Evolutionary conservation across 306 rosid genomes (phyloP).

Genomic region (Gastrolobium bilobum): DNA sequence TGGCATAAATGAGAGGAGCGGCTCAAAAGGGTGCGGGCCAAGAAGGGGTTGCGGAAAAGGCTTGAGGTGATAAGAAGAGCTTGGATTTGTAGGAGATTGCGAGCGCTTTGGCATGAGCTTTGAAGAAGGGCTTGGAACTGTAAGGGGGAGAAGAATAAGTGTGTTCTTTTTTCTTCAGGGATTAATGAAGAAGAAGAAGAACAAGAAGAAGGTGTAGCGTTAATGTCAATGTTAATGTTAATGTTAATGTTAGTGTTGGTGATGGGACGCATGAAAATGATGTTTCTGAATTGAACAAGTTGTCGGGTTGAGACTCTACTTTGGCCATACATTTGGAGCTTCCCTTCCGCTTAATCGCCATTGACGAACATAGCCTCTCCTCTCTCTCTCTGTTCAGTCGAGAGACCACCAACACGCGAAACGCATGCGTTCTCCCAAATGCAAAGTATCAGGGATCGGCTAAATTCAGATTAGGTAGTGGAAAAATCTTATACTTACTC

Average conservation of each 20-base stretch:
- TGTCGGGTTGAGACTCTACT: slow-evolving; percentile 60
- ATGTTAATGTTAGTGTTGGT: neutral
- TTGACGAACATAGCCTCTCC: slow-evolving; percentile 55
- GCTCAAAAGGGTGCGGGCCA: slow-evolving; percentile 70
- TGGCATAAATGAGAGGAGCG: slow-evolving; percentile 62
- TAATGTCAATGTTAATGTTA: neutral
- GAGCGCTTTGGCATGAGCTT: slow-evolving; percentile 28
- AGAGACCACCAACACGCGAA: neutral
- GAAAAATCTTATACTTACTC: no score
- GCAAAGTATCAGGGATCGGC: neutral
- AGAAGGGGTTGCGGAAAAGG: slow-evolving; percentile 57
- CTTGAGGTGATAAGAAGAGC: slow-evolving; percentile 62
- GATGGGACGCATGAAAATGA: slow-evolving; percentile 43
- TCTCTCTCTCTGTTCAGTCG: neutral
- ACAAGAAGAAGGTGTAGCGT: slow-evolving; percentile 32
- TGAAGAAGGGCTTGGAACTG: slow-evolving; percentile 45
- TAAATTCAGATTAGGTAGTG: no score
- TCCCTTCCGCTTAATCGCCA: slow-evolving; percentile 56
- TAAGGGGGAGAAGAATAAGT: slow-evolving; percentile 1
- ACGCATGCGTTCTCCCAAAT: neutral
- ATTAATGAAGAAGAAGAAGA: slow-evolving; percentile 5
- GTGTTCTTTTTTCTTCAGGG: neutral
- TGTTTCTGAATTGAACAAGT: slow-evolving; percentile 52
- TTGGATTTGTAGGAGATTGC: slow-evolving; percentile 69
- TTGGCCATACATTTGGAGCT: slow-evolving; percentile 69